Evolutionary conservation across 23 red algal species (phyloP).

Genomic region (Gracilaria caudata): DNA sequence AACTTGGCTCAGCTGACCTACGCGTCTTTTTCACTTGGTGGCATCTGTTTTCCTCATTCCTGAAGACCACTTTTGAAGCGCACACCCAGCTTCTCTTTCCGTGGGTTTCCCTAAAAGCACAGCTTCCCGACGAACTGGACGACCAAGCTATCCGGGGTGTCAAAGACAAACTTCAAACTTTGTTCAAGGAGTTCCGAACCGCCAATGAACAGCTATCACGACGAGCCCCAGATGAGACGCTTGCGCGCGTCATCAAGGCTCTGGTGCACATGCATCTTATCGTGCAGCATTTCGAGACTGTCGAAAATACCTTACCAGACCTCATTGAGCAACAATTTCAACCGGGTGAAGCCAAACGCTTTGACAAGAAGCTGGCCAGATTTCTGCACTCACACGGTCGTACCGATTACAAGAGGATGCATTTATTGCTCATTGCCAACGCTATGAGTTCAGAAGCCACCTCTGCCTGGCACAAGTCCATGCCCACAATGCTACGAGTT

Average conservation of each 20-base stretch:
- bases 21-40: conserved; percentile 74
- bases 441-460: conserved; percentile 59
- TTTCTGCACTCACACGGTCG: conserved; percentile 44
- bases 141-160: not conserved
- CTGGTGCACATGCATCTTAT: conserved; percentile 47
- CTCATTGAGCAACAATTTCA: conserved; percentile 39
- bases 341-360: conserved; percentile 4
- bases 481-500: conserved; percentile 44
- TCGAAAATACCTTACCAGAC: conserved; percentile 45
- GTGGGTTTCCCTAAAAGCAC: conserved; percentile 13
- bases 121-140: conserved; percentile 27
- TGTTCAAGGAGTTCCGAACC: conserved; percentile 43
- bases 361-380: conserved; percentile 62
- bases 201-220: conserved; percentile 45
- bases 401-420: conserved; percentile 39
- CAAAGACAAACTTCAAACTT: conserved; percentile 13
- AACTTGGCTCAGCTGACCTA: conserved; percentile 50
- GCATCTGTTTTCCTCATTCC: conserved; percentile 57
- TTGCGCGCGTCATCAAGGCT: conserved; percentile 66
- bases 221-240: conserved; percentile 61
- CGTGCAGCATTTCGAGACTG: conserved; percentile 36
- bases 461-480: conserved; percentile 32
- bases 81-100: conserved; percentile 50
- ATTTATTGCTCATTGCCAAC: conserved; percentile 52
- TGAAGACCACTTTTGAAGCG: conserved; percentile 45